Percentiles rank a stretch among this genome's conserved stretches.
Evolutionary conservation across 2,329 filamentous ascomycete species (phyloP).

Genomic region (Coniochaeta prunicola): DNA sequence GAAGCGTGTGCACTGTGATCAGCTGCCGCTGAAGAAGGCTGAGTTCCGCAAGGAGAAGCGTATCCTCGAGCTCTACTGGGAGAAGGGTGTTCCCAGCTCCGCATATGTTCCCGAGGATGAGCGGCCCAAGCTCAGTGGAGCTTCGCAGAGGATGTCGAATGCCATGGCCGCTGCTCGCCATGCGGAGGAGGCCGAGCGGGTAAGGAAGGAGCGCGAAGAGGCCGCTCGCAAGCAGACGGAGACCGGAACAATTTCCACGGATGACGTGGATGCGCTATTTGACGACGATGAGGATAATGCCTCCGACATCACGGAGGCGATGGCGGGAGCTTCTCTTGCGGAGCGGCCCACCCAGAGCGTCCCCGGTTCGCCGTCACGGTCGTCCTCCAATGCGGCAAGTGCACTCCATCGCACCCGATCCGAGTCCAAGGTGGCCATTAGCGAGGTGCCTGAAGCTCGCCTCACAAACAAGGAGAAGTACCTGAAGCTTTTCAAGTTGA

Average conservation of each 20-base stretch:
- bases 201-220: constrained; percentile 81
- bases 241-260: constrained; percentile 86
- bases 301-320: constrained; percentile 83
- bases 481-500: constrained; percentile 76
- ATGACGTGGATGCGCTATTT: constrained; percentile 92
- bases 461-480: constrained; percentile 95
- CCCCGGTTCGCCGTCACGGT: constrained; percentile 80
- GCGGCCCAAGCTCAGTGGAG: constrained; percentile 69
- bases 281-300: constrained; percentile 86
- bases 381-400: constrained; percentile 57
- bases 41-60: constrained; percentile 96
- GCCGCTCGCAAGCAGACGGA: constrained; percentile 89
- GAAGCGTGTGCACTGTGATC: constrained; percentile 98
- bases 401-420: constrained; percentile 82
- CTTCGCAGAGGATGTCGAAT: constrained; percentile 65
- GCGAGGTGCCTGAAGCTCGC: constrained; percentile 70
- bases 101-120: constrained; percentile 96
- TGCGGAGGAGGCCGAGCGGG: constrained; percentile 74
- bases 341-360: constrained; percentile 94
- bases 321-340: constrained; percentile 80
- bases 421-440: constrained; percentile 79
- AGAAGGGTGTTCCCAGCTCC: constrained; percentile 96
- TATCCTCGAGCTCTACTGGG: constrained; percentile 95
- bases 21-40: constrained; percentile 97
- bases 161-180: constrained; percentile 71